A percentile compares a stretch with the other conserved stretches of the same genome.
Conservation (phyloP, 805 yeast genomes). For the Candida tibetensis region DNA sequence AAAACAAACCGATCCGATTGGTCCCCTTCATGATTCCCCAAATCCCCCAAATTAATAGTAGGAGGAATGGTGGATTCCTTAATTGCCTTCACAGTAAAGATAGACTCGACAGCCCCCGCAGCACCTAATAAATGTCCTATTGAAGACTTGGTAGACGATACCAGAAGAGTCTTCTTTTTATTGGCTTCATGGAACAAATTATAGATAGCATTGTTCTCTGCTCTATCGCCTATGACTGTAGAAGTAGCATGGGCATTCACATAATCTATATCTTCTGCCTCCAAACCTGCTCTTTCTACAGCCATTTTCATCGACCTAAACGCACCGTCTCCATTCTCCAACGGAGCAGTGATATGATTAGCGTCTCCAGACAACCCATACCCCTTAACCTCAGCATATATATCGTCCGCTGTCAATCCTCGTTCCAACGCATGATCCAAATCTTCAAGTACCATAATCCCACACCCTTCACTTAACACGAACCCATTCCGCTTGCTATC, state of each 20-base stretch:
- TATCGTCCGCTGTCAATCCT: conserved; percentile 47
- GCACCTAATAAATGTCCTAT: conserved; percentile 95
- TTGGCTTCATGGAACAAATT: conserved; percentile 41
- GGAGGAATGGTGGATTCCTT: conserved; percentile 65
- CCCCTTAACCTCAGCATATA: conserved; percentile 81
- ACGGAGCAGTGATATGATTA: conserved; percentile 89
- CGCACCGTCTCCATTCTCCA: conserved; percentile 81
- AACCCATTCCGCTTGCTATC: conserved; percentile 79
- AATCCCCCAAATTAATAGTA: conserved; percentile 63
- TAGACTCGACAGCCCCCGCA: conserved; percentile 91
- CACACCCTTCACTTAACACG: conserved; percentile 92
- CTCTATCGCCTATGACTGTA: conserved; percentile 82
- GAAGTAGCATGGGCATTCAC: conserved; percentile 98
- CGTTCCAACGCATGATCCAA: conserved; percentile 70
- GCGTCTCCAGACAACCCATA: conserved; percentile 94
- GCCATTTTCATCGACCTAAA: conserved; percentile 79
- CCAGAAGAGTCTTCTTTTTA: conserved; percentile 38
- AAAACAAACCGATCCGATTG: conserved; percentile 39
- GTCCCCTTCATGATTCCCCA: conserved; percentile 51
- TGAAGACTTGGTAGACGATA: conserved; percentile 87
- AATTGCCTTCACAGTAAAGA: conserved; percentile 71
- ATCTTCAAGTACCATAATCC: conserved; percentile 72
- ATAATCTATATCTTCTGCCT: conserved; percentile 57
- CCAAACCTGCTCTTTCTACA: conserved; percentile 47
- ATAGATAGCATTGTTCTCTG: conserved; percentile 76